Base-by-base conservation (phyloP, 2,329 filamentous ascomycete genomes). In the Decorospora gaudefroyi region DNA sequence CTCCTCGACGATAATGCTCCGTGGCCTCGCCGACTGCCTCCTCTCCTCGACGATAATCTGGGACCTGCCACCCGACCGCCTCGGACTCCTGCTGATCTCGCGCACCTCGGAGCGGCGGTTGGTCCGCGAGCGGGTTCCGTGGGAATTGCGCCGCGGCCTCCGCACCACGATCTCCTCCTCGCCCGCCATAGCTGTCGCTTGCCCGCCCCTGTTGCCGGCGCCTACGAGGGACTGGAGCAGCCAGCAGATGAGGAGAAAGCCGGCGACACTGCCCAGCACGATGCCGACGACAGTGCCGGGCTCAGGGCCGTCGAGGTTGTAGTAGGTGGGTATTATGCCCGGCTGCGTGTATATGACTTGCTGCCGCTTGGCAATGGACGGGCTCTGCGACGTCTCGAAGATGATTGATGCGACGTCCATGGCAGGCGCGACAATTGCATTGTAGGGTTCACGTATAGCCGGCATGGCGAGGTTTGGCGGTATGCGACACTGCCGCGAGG, bases 251-350 rank as follows among this genome's bases (percentile, higher is more conserved):
- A 81, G 66, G 16, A 81, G 64, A 65, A 81, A 79, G 32, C 76
- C 79, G 5, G 69, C 73, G 15, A 82, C 75, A 42, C 73, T 75
- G 49, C 79, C 79, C 17, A 82, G 70, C 4, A 80, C 78, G 45
- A 85, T 84, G 41, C 83, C 83, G 7, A 76, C 81, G 1, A 86
- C 77, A 26, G 77, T 76, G 40, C 80, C 82, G 0, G 82, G 77
- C 1, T 74, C 32, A 0, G 81, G 81, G 4, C 80, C 77, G 17
- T 70, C 70, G 38, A 74, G 73, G 31, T 76, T 74, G 68, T 87
- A 87, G 55, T 81, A 81, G 17, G 80, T 77, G 1, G 83, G 82
- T 55, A 87, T 83, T 49, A 81, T 75, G 44, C 69, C 59, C 11
- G 49, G 53, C 16, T 57, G 55, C 15, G 55, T 40, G 9, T 50